Evolutionary conservation across 306 rosid species (phyloP).

Genomic region (Casuarina equisetifolia): DNA sequence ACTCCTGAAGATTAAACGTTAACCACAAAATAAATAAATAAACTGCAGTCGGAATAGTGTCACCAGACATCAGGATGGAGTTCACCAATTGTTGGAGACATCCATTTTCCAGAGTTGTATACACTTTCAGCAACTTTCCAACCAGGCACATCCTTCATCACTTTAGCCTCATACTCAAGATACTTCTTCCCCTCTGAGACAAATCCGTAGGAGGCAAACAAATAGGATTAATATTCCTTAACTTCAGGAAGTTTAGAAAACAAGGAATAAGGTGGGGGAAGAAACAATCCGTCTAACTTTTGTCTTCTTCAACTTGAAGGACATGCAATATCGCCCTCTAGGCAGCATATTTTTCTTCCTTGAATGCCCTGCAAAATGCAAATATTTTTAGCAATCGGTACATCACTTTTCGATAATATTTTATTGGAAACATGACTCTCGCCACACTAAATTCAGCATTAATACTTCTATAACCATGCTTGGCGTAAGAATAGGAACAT

Average conservation of each 20-base stretch:
- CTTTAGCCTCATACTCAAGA: constrained; percentile 93
- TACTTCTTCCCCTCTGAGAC: constrained; percentile 95
- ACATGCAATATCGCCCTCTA: constrained; percentile 85
- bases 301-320: constrained; percentile 98
- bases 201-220: constrained; percentile 52
- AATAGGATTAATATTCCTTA: constrained; percentile 8
- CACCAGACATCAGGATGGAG: constrained; percentile 97
- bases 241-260: background rate
- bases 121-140: constrained; percentile 98
- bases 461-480: background rate
- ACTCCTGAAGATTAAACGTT: constrained; percentile 22
- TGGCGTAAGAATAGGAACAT: background rate
- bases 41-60: constrained; percentile 35
- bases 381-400: constrained; percentile 4
- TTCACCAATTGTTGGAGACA: constrained; percentile 93
- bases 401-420: constrained; percentile 19
- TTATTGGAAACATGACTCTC: background rate
- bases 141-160: constrained; percentile 98
- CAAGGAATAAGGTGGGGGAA: background rate
- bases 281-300: constrained; percentile 55
- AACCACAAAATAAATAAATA: background rate
- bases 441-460: background rate
- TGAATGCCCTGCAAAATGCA: constrained; percentile 62
- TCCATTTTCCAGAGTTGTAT: constrained; percentile 92
- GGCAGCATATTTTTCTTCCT: constrained; percentile 93